These are phyloP conservation scores for Trichoderma virens DNA, from an alignment of 495 filamentous ascomycete species.

Conservation along the genomic window DNA sequence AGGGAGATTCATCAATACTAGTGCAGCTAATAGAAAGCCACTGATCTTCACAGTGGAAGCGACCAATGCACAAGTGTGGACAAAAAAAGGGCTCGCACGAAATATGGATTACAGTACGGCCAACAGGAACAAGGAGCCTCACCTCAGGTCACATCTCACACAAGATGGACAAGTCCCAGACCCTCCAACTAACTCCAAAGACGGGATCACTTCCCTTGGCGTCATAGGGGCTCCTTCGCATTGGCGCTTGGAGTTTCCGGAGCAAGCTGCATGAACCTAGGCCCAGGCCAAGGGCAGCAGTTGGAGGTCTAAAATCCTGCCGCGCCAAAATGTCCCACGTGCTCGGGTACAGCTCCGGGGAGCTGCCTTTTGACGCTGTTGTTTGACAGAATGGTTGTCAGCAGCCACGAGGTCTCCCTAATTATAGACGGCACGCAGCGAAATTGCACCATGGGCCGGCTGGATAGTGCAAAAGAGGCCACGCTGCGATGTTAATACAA, in stretches of 20 bases:
- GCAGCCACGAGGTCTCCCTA: too few relatives aligned
- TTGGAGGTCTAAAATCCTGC: neutral
- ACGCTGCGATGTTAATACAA: neutral
- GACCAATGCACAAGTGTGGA: too few relatives aligned
- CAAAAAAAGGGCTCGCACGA: too few relatives aligned
- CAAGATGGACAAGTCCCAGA: neutral
- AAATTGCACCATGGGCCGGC: neutral
- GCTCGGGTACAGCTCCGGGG: neutral
- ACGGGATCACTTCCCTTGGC: neutral
- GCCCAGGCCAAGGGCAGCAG: neutral
- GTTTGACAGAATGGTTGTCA: too few relatives aligned
- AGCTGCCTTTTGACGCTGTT: too few relatives aligned
- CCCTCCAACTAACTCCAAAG: neutral
- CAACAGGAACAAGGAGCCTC: neutral
- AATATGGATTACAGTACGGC: neutral
- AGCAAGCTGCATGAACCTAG: neutral
- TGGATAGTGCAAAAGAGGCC: neutral
- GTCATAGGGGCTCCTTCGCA: neutral
- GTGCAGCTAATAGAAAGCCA: neutral
- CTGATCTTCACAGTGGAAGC: too few relatives aligned
- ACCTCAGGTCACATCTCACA: neutral
- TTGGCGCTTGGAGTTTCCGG: neutral
- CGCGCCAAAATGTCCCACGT: neutral
- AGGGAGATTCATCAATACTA: neutral
- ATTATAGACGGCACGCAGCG: too few relatives aligned